Evolutionary conservation across 1,139 yeast genomes (phyloP), one percentile per base, ranked within the genome.

Genomic region (Nakaseomyces uthaithaninus): DNA sequence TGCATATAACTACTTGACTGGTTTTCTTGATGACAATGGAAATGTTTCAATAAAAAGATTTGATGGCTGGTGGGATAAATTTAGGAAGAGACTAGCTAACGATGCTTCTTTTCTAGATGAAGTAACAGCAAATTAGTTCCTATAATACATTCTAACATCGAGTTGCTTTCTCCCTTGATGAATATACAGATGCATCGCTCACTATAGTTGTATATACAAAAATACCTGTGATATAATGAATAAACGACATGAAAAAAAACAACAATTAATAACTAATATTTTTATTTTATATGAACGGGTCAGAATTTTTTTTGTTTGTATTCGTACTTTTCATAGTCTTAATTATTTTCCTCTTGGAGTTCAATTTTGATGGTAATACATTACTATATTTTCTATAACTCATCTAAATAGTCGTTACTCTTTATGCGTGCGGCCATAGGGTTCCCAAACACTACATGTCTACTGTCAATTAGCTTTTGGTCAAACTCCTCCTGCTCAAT

Each of bases 21-120:
- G 97, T 18, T 91, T 89, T 57, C 72, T 87, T 11, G 94, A 85
- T 53, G 61, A 65, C 6, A 67, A 73, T 22, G 94, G 94, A 1
- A 83, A 75, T 52, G 95, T 89, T 4, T 85, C 93, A 2, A 84
- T 91, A 60, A 83, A 80, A 55, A 85, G 80, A 36, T 89, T 91
- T 55, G 94, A 91, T 59, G 80, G 76, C 27, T 91, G 99, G 99
- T 89, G 98, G 97, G 79, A 74, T 47, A 91, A 87, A 63, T 93
- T 91, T 64, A 82, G 75, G 59, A 64, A 74, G 11, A 80, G 82
- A 55, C 57, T 91, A 43, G 71, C 75, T 14, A 80, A 80, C 47
- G 93, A 93, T 57, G 96, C 96, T 1, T 75, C 74, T 42, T 91
- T 86, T 55, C 63, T 91, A 39, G 85, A 84, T 46, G 67, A 65